Base-by-base conservation (phyloP, 2,329 filamentous ascomycete species). In the Epichloe amarillans region DNA sequence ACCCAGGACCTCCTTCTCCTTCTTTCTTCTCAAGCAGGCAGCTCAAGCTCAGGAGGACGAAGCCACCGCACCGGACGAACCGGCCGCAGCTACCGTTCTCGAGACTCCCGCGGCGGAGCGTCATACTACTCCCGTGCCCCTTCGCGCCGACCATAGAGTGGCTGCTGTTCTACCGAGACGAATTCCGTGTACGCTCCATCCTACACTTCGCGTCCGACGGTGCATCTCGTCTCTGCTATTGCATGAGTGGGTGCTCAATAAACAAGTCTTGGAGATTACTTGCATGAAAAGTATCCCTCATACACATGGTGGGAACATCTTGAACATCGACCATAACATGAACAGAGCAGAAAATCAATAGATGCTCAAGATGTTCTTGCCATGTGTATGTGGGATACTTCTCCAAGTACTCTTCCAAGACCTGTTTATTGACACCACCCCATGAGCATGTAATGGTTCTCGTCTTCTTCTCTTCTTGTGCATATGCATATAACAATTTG, bases 41-140 rank as follows among this genome's bases (percentile, higher is more conserved):
- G 52, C 41, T 57, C 59, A 42, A 59, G 57, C 37, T 60, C 59
- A 33, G 57, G 57, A n/a, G 44, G 54, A 15, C 54, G 56, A 43
- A 54, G 47, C 39, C 52, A 54, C 26, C 52, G 52, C 23, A 52
- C 52, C 19, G 45, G 37, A 8, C 49, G 43, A 19, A 53, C 52
- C 3, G 40, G 33, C 44, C 52, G 46, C 41, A 51, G 26, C 37
- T 37, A 50, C 42, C 51, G 46, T 46, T 52, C 50, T 5, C 33
- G 50, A 26, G 51, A 53, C 26, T 50, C 46, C 40, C 47, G 47
- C 44, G 46, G 37, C 46, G 50, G 26, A 17, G 30, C 30, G 11
- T 54, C 50, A 3, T 44, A 54, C 26, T 46, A 52, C 38, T 54
- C 52, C 8, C 52, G 46, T 19, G 46, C 50, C 17, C 30, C 40